These are phyloP conservation scores for Fusarium praegraminearum DNA, from an alignment of 2,329 filamentous ascomycete genomes.

Conservation along the genomic window DNA sequence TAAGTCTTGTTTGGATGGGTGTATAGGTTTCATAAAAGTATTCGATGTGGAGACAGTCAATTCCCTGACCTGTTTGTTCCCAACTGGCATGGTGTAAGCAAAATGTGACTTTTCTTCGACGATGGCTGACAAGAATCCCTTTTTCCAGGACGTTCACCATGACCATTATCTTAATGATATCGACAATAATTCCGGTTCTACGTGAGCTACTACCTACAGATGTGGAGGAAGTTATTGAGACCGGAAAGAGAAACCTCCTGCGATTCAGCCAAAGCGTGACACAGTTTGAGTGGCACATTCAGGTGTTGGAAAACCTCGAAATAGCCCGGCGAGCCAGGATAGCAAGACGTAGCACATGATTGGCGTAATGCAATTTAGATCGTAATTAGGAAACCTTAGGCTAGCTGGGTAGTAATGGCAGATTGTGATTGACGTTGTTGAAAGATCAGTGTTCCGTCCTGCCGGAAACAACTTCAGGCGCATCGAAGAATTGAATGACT, in stretches of 20 bases:
- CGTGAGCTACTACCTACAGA: background rate
- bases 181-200: conserved; percentile 30
- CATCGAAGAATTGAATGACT: too few species aligned
- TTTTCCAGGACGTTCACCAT: conserved; percentile 19
- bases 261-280: conserved; percentile 8
- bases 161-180: conserved; percentile 47
- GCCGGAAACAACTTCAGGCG: too few species aligned
- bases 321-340: background rate
- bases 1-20: conserved; percentile 40
- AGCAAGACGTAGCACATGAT: background rate
- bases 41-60: conserved; percentile 46
- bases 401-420: too few species aligned
- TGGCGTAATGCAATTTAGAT: background rate
- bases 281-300: conserved; percentile 19
- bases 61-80: conserved; percentile 47
- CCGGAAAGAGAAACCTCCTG: conserved; percentile 8
- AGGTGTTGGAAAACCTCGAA: conserved; percentile 11
- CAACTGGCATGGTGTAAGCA: conserved; percentile 50
- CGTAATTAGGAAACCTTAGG: too few species aligned
- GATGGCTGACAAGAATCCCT: accelerated
- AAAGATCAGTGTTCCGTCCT: too few species aligned
- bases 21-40: conserved; percentile 47
- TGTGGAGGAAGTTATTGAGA: conserved; percentile 6
- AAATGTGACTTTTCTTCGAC: accelerated
- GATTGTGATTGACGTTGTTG: too few species aligned